Evolutionary conservation across 1,284 basidiomycete genomes (phyloP), one percentile per base, ranked within the genome.

Genomic region (Cryptococcus sp.): DNA sequence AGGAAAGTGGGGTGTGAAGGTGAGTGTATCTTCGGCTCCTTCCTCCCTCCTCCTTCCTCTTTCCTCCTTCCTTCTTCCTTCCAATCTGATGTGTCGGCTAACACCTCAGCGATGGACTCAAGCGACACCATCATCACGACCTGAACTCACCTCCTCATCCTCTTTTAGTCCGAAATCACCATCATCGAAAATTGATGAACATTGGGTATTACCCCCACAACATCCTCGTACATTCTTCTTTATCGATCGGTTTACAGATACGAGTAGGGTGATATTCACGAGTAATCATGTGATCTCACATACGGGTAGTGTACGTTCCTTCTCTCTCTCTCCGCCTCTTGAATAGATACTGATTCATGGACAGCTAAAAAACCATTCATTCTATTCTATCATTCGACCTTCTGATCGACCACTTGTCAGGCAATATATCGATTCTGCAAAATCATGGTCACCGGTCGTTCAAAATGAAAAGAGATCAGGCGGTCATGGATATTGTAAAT

Each of bases 171-270:
- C 46, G 34, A 53, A 53, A 53, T 49, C 53, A 5, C 43, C 49
- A 46, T 50, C 54, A 14, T 44, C 53, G 6, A 53, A 57, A 41
- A 15, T 43, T 13, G 32, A 11, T 37, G 35, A 13, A 15, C 1
- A 48, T 13, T 57, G 56, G 55, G 38, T 44, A 1, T 49, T 58
- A 7, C 52, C 52, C 3, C 46, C 55, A 8, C 67, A 61, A 0
- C 56, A 58, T 7, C 63, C 61, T 2, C 55, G 73, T 14, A 71
- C 67, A 5, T 72, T 70, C 47, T 69, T 68, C 61, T 61, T 73
- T 30, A 42, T 75, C 2, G 69, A 75, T 50, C 46, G 73, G 14
- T 75, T 75, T 49, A 72, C 70, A 1, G 65, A 71, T 43, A 64
- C 66, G 10, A 58, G 57, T 11, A 58, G 66, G 3, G 64, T 75